phyloP scores from a whole-genome alignment of 345 rosid species.

The Populus ilicifolia region DNA sequence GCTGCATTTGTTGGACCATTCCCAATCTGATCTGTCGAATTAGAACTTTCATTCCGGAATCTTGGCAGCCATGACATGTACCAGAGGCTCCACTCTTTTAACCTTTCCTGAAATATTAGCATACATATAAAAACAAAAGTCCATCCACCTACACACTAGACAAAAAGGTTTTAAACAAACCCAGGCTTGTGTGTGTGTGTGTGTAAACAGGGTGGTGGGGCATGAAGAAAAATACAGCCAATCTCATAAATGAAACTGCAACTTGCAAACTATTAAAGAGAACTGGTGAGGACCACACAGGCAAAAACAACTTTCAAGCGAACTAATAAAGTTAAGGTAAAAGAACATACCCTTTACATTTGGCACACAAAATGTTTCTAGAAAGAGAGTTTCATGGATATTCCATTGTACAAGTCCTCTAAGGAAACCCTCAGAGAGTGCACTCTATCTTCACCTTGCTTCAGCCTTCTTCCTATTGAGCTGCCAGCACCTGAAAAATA shows the following conservation, averaged over 20 bases:
- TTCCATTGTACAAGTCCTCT: slow-evolving; percentile 62
- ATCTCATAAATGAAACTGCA: no score
- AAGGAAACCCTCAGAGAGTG: slow-evolving; percentile 49
- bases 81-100: slow-evolving; percentile 50
- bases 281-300: background rate
- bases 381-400: slow-evolving; percentile 54
- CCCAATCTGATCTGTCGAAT: slow-evolving; percentile 42
- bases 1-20: slow-evolving; percentile 57
- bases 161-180: no score
- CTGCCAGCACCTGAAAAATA: slow-evolving; percentile 43
- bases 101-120: slow-evolving; percentile 41
- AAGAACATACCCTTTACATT: slow-evolving; percentile 52
- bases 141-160: no score
- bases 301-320: background rate
- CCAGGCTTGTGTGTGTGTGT: no score
- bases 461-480: slow-evolving; percentile 55
- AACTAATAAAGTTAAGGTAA: background rate
- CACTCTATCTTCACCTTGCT: slow-evolving; percentile 53
- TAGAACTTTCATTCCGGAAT: slow-evolving; percentile 54
- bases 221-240: no score
- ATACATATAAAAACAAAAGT: background rate
- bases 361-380: slow-evolving; percentile 44
- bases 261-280: background rate
- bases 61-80: slow-evolving; percentile 52
- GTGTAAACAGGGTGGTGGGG: no score